Conservation (phyloP, 345 rosid species). For the Sonneratia caseolaris region DNA sequence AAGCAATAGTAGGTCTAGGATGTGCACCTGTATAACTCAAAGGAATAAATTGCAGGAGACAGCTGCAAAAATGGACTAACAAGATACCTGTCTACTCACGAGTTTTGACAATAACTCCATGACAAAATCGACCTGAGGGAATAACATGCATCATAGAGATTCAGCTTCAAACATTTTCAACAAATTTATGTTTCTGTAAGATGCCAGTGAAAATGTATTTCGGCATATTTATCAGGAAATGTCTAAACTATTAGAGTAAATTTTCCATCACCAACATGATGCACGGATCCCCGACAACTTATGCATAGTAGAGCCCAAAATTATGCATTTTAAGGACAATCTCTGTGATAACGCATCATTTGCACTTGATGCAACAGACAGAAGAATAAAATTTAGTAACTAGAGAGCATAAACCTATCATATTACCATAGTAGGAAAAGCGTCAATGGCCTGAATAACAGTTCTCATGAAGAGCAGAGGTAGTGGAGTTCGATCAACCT, state of each 20-base stretch:
- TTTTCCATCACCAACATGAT: not conserved
- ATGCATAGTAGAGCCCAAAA: not conserved
- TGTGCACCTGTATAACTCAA: not conserved
- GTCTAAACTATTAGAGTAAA: not conserved
- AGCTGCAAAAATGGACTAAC: not conserved
- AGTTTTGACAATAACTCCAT: constrained; percentile 94
- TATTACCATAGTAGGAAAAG: constrained; percentile 84
- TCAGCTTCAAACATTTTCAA: not conserved
- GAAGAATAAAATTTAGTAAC: not conserved
- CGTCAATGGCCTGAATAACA: constrained; percentile 93
- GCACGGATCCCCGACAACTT: not conserved
- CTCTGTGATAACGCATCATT: not conserved
- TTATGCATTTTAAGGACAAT: not conserved
- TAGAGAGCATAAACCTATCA: not conserved
- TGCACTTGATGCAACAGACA: not conserved
- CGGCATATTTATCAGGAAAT: not conserved
- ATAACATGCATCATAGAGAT: not conserved
- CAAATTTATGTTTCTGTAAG: not conserved
- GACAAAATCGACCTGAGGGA: constrained; percentile 76
- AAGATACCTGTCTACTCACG: constrained; percentile 73
- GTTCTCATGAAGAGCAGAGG: constrained; percentile 98
- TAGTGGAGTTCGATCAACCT: constrained; percentile 88
- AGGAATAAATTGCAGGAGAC: not conserved
- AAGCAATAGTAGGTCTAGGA: not conserved
- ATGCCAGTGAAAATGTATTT: not conserved